A percentile compares a stretch with the other conserved stretches of the same genome.
Conservation (phyloP, 768 basidiomycete genomes). For the Agaricus sinodeliciosus region DNA sequence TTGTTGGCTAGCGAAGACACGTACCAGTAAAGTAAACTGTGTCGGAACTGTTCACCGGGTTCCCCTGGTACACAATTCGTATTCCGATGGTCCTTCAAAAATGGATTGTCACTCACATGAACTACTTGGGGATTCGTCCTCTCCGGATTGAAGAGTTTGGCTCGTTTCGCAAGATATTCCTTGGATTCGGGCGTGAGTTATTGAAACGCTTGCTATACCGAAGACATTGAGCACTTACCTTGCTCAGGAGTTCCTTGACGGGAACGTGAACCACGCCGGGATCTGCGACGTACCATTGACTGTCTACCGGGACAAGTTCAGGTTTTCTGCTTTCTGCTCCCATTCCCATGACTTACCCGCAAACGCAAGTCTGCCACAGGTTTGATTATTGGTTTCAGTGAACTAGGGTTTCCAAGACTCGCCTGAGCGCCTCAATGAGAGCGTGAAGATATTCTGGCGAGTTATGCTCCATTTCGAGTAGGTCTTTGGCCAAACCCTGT, state of each 20-base stretch:
- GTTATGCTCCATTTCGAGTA: conserved; percentile 84
- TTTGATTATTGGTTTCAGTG: background rate
- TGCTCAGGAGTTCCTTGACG: conserved; percentile 76
- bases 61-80: conserved; percentile 45
- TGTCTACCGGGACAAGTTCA: conserved; percentile 42
- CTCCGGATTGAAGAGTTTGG: conserved; percentile 67
- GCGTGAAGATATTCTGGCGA: conserved; percentile 85
- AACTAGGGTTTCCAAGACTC: conserved; percentile 14
- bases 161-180: conserved; percentile 80
- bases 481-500: conserved; percentile 58
- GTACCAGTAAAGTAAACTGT: conserved; percentile 90
- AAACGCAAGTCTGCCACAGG: conserved; percentile 50
- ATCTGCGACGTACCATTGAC: conserved; percentile 88
- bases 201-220: background rate
- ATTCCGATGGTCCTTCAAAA: background rate
- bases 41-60: conserved; percentile 80
- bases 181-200: conserved; percentile 21
- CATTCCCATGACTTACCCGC: conserved; percentile 43
- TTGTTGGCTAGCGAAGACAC: background rate
- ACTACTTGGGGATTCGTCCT: conserved; percentile 60
- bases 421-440: conserved; percentile 82
- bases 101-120: conserved; percentile 40
- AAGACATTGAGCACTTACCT: conserved; percentile 35
- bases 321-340: background rate
- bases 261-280: conserved; percentile 76